These are phyloP conservation scores for Parafenestella ontariensis DNA, from an alignment of 2,329 filamentous ascomycete genomes.

Conservation along the genomic window DNA sequence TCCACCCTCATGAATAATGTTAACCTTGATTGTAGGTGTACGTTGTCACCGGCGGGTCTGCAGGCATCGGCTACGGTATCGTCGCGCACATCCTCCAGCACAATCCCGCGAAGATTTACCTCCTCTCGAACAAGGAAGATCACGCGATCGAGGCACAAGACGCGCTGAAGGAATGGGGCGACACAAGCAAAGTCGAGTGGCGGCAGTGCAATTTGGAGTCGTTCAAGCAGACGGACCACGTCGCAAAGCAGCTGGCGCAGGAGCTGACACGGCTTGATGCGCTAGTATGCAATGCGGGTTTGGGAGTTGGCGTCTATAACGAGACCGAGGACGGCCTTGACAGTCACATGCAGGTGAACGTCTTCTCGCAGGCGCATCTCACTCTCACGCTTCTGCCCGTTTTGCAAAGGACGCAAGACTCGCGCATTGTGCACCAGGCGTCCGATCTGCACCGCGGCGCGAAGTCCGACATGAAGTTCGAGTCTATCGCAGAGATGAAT, in stretches of 20 bases:
- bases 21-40: slow-evolving; percentile 44
- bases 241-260: slow-evolving; percentile 53
- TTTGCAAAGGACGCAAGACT: slow-evolving; percentile 54
- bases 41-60: slow-evolving; percentile 57
- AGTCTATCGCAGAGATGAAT: slow-evolving; percentile 57
- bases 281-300: slow-evolving; percentile 58
- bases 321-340: slow-evolving; percentile 60
- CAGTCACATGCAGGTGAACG: slow-evolving; percentile 60
- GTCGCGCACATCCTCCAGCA: slow-evolving; percentile 61
- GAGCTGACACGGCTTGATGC: slow-evolving; percentile 55
- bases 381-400: slow-evolving; percentile 55
- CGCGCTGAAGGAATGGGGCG: slow-evolving; percentile 53
- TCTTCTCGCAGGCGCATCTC: slow-evolving; percentile 59
- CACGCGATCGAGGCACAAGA: slow-evolving; percentile 56
- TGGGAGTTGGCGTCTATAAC: slow-evolving; percentile 58
- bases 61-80: slow-evolving; percentile 61
- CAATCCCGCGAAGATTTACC: slow-evolving; percentile 55
- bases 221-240: slow-evolving; percentile 54
- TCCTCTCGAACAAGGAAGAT: slow-evolving; percentile 59
- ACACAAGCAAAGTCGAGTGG: slow-evolving; percentile 54
- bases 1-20: background rate
- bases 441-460: slow-evolving; percentile 57
- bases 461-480: slow-evolving; percentile 51
- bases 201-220: slow-evolving; percentile 57
- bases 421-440: slow-evolving; percentile 58